A percentile compares a stretch with the other conserved stretches of the same genome.
Evolutionary conservation across 2,329 filamentous ascomycete genomes (phyloP).

Genomic region (Neofusicoccum laricinum): DNA sequence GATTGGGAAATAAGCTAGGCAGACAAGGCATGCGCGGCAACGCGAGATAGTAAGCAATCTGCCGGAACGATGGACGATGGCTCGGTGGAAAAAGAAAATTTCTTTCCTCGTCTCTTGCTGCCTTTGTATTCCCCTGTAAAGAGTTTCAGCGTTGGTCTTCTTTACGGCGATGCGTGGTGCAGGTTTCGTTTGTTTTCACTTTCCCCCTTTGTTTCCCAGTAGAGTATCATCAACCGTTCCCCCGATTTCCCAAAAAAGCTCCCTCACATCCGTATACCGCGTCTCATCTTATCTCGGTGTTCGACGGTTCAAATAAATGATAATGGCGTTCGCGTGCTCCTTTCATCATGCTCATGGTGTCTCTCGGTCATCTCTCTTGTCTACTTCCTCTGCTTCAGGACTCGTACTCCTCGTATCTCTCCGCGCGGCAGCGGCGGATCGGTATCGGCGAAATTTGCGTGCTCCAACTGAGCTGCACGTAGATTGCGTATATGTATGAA

Average conservation of each 20-base stretch:
- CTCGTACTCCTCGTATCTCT: not conserved
- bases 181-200: not conserved
- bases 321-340: not conserved
- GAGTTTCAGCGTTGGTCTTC: not conserved
- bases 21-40: not conserved
- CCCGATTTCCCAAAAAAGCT: not conserved
- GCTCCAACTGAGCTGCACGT: too few species aligned
- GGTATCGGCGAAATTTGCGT: too few species aligned
- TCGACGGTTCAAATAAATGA: not conserved
- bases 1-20: not conserved
- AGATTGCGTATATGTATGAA: too few species aligned
- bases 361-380: too few species aligned
- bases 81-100: not conserved
- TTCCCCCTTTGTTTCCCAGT: not conserved
- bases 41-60: not conserved
- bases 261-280: not conserved
- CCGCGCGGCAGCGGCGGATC: too few species aligned
- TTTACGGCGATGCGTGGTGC: not conserved
- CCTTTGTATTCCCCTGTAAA: not conserved
- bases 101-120: not conserved
- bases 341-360: not conserved
- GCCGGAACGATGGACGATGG: not conserved
- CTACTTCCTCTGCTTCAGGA: too few species aligned
- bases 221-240: not conserved
- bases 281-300: not conserved